Base-by-base conservation (phyloP, 345 rosid species). In the Linum tenue region DNA sequence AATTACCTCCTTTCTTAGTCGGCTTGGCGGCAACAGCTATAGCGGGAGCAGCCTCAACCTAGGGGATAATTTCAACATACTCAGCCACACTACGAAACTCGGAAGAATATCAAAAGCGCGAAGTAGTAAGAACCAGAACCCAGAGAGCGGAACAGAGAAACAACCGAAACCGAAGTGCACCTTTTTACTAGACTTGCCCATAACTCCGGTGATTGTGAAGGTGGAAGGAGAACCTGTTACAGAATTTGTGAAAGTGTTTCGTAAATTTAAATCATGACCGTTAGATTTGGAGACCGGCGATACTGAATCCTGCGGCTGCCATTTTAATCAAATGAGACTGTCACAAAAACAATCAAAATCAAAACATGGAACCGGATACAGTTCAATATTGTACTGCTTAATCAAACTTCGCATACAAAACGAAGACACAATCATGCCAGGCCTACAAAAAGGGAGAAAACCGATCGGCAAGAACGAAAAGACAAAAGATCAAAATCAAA, bases 101-200 rank as follows among this genome's bases (percentile, higher is more conserved):
- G 31, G 10, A 39, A 38, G 1, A 61, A 43, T 31, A 17, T 7
- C 5, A 39, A 8, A 67, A 9, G 7, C 60, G 38, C 60, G 38
- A 22, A 57, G 22, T 2, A 31, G 35, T 1, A 10, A 44, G 41
- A 43, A 64, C 53, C 48, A 7, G 14, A 70, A 83, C 88, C 60
- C 80, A 75, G 66, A 81, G 2, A 61, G 81, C 69, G 87, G 78
- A 48, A 48, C 9, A 12, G 53, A 48, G 6, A 48, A 48, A 12
- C 9, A 48, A 48, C 14, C 53, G 14, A 48, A 15, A 7, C 15
- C 1, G 11, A 9, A 9, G 14, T 1, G 14, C 2, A 48, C 53
- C 66, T 86, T 85, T 75, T 85, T 83, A 75, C 81, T 77, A 16
- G 80, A 41, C 73, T 81, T 85, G 38, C 77, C 90, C 90, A 85